phyloP scores from a whole-genome alignment of 2,329 filamentous ascomycete genomes.

The Nannizzia gypsea region DNA sequence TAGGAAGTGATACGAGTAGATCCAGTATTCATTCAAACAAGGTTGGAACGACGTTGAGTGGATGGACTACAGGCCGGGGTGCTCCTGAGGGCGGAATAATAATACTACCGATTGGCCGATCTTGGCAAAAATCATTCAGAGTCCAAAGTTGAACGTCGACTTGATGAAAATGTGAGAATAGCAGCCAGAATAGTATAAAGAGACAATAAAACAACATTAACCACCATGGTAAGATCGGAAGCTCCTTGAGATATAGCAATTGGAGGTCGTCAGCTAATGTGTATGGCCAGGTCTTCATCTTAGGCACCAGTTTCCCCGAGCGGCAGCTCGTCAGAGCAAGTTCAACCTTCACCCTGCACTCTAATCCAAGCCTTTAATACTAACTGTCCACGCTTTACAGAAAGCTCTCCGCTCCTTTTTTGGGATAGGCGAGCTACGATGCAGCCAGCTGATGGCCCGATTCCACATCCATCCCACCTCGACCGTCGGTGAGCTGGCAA shows the following conservation, averaged over 20 bases:
- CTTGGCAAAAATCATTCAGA: too few relatives aligned
- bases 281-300: conserved; percentile 60
- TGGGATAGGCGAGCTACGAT: conserved; percentile 60
- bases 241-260: background rate
- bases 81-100: too few relatives aligned
- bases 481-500: conserved; percentile 61
- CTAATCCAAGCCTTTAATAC: background rate
- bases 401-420: conserved; percentile 70
- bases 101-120: too few relatives aligned
- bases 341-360: background rate
- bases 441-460: conserved; percentile 69
- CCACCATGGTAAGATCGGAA: background rate
- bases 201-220: background rate
- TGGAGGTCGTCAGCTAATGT: background rate
- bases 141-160: too few relatives aligned
- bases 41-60: background rate
- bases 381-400: conserved; percentile 13
- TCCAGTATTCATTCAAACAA: too few relatives aligned
- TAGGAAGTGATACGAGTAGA: too few relatives aligned
- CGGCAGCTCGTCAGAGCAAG: conserved; percentile 68
- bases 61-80: too few relatives aligned
- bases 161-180: background rate
- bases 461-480: conserved; percentile 77
- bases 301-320: conserved; percentile 78
- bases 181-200: background rate